Base-by-base conservation (phyloP, 2,329 filamentous ascomycete genomes). In the Clonostachys rhizophaga region DNA sequence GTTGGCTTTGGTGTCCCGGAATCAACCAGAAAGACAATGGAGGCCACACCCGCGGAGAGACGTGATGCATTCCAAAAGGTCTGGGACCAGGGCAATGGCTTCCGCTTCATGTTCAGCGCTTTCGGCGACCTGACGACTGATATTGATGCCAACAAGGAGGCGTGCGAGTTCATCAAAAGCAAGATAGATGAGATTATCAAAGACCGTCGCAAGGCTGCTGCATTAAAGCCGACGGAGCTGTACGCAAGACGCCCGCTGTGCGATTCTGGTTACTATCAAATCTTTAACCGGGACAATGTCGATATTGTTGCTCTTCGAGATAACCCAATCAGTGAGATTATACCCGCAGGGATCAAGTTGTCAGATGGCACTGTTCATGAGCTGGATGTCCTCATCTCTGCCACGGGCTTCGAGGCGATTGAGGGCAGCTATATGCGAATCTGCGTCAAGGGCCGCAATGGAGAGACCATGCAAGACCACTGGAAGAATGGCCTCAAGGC, bases 351-450 rank as follows among this genome's bases (percentile, higher is more conserved):
- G 71, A 60, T 75, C 42, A 51, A 52, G 33, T 60, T 62, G 1
- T 8, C 16, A 2, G 61, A 65, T n/a, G 64, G 64, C 5, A 62
- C 59, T 1, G 51, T 62, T 2, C 52, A 65, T 35, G 50, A 52
- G 9, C 49, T 63, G 5, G 70, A 72, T 46, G 56, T 67, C 6
- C 52, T 73, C 33, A 59, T 66, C 45, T 59, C 69, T 40, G 70
- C 70, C 1, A 73, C 69, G 1, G 69, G 70, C 6, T 72, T 71
- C 50, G 68, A 72, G 46, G 55, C 62, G 18, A 55, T 66, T 14
- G 36, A 39, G 6, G 36, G 36, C 13, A 39, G 94, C 36, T 91
- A 96, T 55, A 74, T 99, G 34, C 83, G 91, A 14, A 90, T 88
- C 4, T 91, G 96, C 58, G 58, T 74, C 36, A 54, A 57, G 16